Percentiles rank a stretch among this genome's conserved stretches.
These are phyloP conservation scores for Trichopus zeylanicus DNA, from an alignment of 116 monocot species.

Conservation along the genomic window DNA sequence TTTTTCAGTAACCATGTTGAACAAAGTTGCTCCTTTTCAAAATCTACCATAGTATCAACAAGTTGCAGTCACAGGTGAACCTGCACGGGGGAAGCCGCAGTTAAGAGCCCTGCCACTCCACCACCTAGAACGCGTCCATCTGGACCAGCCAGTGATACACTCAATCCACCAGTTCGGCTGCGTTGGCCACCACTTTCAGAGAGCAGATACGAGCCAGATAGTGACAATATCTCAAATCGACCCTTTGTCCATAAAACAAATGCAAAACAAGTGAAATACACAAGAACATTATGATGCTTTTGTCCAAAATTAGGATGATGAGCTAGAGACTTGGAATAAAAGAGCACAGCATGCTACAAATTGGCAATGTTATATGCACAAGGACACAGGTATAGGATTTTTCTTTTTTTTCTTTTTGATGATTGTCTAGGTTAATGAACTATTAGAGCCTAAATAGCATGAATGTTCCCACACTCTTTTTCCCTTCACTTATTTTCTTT, in stretches of 20 bases:
- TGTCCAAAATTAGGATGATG: neutral
- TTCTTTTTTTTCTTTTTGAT: too few relatives aligned
- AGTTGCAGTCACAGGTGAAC: conserved; percentile 8
- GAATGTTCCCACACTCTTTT: too few relatives aligned
- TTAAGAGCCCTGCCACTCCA: conserved; percentile 85
- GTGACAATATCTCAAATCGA: conserved; percentile 83
- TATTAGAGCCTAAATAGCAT: too few relatives aligned
- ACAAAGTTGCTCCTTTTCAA: too few relatives aligned
- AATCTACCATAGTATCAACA: too few relatives aligned
- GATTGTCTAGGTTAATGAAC: too few relatives aligned
- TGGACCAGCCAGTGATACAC: conserved; percentile 86
- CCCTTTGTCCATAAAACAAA: conserved; percentile 31
- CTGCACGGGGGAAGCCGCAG: conserved; percentile 95
- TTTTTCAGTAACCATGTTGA: too few relatives aligned
- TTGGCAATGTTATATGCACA: too few relatives aligned
- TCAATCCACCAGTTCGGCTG: conserved; percentile 88
- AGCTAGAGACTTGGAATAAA: too few relatives aligned
- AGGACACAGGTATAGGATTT: too few relatives aligned
- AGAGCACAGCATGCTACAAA: too few relatives aligned
- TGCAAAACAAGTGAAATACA: neutral
- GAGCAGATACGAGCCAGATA: conserved; percentile 83
- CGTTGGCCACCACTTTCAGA: conserved; percentile 77
- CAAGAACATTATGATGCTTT: neutral
- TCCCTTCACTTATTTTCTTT: too few relatives aligned
- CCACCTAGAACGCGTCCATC: conserved; percentile 96